These are phyloP conservation scores for Botrytis deweyae DNA, from an alignment of 2,329 filamentous ascomycete genomes.

Conservation along the genomic window DNA sequence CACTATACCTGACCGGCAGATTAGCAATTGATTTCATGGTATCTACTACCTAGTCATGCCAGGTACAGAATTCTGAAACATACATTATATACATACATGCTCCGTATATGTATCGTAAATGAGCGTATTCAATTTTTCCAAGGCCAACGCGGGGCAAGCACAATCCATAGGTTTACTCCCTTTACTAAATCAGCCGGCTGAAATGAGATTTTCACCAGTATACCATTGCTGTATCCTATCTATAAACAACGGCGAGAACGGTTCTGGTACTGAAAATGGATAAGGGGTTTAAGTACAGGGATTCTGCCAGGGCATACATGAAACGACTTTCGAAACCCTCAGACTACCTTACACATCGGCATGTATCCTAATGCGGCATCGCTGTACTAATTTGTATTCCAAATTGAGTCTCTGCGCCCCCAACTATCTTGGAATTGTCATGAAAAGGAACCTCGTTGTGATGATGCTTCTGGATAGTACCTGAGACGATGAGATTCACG, in stretches of 20 bases:
- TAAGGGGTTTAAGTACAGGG: background rate
- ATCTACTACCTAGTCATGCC: background rate
- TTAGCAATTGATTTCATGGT: background rate
- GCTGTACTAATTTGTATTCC: background rate
- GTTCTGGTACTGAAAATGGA: background rate
- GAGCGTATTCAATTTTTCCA: background rate
- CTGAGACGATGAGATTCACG: constrained; percentile 3
- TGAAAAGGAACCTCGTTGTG: background rate
- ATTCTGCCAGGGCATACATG: background rate
- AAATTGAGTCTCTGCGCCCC: background rate
- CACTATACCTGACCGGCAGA: background rate
- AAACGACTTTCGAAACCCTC: constrained; percentile 9
- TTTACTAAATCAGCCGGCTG: background rate
- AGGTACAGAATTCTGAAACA: background rate
- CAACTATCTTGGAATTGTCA: background rate
- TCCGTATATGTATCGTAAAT: background rate
- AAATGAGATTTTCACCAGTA: constrained; percentile 2
- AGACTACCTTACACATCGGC: background rate
- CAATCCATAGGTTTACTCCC: background rate
- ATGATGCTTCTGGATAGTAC: background rate
- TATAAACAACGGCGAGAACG: background rate
- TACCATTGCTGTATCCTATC: background rate
- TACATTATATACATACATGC: background rate
- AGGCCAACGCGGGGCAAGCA: background rate
- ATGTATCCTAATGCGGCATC: background rate